Percentiles rank a stretch among this genome's conserved stretches.
Conservation (phyloP, 805 yeast genomes). For the Candida ortonii region DNA sequence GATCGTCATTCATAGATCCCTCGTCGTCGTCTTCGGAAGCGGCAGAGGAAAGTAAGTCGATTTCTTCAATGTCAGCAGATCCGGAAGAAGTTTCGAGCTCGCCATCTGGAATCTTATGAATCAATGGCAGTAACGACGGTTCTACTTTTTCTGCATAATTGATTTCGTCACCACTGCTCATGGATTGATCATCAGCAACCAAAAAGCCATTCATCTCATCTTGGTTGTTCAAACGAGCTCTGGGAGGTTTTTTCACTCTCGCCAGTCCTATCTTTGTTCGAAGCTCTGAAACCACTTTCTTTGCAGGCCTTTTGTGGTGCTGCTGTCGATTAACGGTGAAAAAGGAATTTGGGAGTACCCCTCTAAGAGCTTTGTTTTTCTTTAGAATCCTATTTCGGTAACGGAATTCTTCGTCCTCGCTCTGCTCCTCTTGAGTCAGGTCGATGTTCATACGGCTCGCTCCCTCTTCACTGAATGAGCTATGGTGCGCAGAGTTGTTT, state of each 20-base stretch:
- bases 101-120: too few relatives aligned
- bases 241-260: conserved; percentile 12
- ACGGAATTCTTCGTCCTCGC: conserved; percentile 15
- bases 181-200: conserved; percentile 14
- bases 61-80: conserved; percentile 8
- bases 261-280: conserved; percentile 20
- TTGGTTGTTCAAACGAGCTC: background rate
- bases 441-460: background rate
- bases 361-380: conserved; percentile 23
- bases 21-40: conserved; percentile 12
- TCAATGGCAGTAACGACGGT: too few relatives aligned
- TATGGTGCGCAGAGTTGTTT: background rate
- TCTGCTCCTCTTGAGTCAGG: background rate
- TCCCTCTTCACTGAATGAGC: background rate
- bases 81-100: conserved; percentile 7
- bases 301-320: background rate
- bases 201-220: conserved; percentile 13
- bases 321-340: conserved; percentile 13
- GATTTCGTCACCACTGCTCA: conserved; percentile 5
- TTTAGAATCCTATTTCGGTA: conserved; percentile 22
- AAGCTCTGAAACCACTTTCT: background rate
- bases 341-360: conserved; percentile 29
- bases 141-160: too few relatives aligned
- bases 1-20: conserved; percentile 6
- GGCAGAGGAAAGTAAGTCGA: conserved; percentile 13